Percentiles rank a stretch among this genome's conserved stretches.
These are phyloP conservation scores for Euptelea pleiosperma DNA, from an alignment of 164 flowering plant genomes.

Conservation along the genomic window DNA sequence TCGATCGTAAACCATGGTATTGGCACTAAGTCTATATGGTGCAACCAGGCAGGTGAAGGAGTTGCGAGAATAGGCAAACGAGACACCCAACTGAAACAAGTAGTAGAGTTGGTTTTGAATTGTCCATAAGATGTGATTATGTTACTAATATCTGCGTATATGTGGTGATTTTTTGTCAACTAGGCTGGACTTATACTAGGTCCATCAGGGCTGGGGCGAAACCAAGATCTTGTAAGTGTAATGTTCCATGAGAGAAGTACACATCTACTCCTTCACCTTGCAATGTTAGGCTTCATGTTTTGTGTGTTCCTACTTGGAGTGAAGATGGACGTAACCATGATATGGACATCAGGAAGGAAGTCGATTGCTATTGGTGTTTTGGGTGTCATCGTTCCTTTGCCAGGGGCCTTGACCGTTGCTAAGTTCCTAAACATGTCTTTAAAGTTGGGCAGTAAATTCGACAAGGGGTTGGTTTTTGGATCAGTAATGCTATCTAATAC, in stretches of 20 bases:
- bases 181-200: not conserved
- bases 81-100: too few species aligned
- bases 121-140: too few species aligned
- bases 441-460: too few species aligned
- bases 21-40: too few species aligned
- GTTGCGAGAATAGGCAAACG: too few species aligned
- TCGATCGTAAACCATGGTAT: too few species aligned
- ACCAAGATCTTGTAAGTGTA: not conserved
- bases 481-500: not conserved
- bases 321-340: slow-evolving; percentile 16
- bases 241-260: not conserved
- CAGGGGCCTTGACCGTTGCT: not conserved
- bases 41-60: too few species aligned
- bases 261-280: not conserved
- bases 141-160: not conserved
- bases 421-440: too few species aligned
- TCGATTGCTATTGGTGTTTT: slow-evolving; percentile 8
- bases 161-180: too few species aligned
- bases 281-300: slow-evolving; percentile 11
- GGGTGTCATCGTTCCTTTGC: slow-evolving; percentile 10
- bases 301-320: slow-evolving; percentile 20
- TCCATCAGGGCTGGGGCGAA: not conserved
- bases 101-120: too few species aligned
- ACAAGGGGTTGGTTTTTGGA: too few species aligned
- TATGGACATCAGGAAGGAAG: slow-evolving; percentile 12